Percentiles rank a stretch among this genome's conserved stretches.
Evolutionary conservation across 192 early-diverging fungal genomes (phyloP).

Genomic region (Umbelopsis isabellina): DNA sequence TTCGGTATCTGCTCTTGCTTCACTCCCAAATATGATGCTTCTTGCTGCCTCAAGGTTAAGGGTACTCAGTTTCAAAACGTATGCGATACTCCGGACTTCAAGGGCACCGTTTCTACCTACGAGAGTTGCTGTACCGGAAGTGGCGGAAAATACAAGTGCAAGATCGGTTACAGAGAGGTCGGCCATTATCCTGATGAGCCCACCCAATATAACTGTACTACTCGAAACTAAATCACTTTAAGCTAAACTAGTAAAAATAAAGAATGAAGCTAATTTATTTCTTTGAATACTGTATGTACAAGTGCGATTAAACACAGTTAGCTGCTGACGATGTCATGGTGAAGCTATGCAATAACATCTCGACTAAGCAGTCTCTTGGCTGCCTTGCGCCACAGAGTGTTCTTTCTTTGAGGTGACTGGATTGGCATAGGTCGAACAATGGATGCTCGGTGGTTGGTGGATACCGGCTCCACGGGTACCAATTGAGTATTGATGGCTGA

Average conservation of each 20-base stretch:
- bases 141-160: conserved; percentile 36
- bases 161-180: conserved; percentile 23
- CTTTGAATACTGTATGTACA: too few relatives aligned
- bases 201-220: not conserved
- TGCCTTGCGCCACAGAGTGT: not conserved
- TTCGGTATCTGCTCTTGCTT: conserved; percentile 42
- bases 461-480: not conserved
- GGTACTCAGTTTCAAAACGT: conserved; percentile 22
- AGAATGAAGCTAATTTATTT: not conserved
- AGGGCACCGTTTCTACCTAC: not conserved
- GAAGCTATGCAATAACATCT: not conserved
- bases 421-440: not conserved
- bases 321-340: too few relatives aligned
- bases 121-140: conserved; percentile 26
- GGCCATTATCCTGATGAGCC: not conserved
- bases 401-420: not conserved
- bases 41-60: conserved; percentile 30
- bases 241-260: not conserved
- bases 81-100: not conserved
- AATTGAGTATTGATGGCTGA: not conserved
- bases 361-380: not conserved
- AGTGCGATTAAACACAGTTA: too few relatives aligned
- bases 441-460: conserved; percentile 12
- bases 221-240: not conserved
- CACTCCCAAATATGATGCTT: conserved; percentile 35